These are phyloP conservation scores for Penicillium sp. DNA, from an alignment of 2,329 filamentous ascomycete genomes.

Conservation along the genomic window DNA sequence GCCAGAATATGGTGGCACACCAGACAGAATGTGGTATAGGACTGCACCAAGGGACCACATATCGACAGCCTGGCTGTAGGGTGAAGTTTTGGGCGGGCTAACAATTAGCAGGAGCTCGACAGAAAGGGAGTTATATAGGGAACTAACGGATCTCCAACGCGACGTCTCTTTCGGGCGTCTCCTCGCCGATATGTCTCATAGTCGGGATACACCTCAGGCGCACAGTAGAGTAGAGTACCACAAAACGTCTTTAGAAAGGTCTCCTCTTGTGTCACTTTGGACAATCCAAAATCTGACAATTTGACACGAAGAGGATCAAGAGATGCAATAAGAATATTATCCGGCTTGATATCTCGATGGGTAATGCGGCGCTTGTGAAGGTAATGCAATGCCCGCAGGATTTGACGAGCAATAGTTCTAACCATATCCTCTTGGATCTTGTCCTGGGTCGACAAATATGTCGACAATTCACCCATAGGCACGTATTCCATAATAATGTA, in stretches of 20 bases:
- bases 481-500: constrained; percentile 99
- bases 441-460: constrained; percentile 66
- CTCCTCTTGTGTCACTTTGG: constrained; percentile 89
- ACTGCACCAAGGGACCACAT: constrained; percentile 97
- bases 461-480: constrained; percentile 78
- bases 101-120: constrained; percentile 25
- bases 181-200: constrained; percentile 67
- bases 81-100: constrained; percentile 55
- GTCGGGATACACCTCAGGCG: constrained; percentile 92
- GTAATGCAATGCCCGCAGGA: constrained; percentile 82
- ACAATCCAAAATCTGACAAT: constrained; percentile 93
- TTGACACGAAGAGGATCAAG: constrained; percentile 79
- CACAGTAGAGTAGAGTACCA: constrained; percentile 92
- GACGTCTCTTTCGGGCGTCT: constrained; percentile 66
- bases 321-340: constrained; percentile 88
- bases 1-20: constrained; percentile 78
- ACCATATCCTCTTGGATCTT: constrained; percentile 69
- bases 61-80: constrained; percentile 90
- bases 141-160: constrained; percentile 53
- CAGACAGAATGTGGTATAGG: constrained; percentile 82
- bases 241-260: constrained; percentile 97
- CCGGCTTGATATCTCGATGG: constrained; percentile 97
- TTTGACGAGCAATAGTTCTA: constrained; percentile 68
- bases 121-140: background rate
- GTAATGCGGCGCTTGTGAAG: constrained; percentile 88